phyloP scores from a whole-genome alignment of 176 grass and related monocot species.

The Oryza australiensis region DNA sequence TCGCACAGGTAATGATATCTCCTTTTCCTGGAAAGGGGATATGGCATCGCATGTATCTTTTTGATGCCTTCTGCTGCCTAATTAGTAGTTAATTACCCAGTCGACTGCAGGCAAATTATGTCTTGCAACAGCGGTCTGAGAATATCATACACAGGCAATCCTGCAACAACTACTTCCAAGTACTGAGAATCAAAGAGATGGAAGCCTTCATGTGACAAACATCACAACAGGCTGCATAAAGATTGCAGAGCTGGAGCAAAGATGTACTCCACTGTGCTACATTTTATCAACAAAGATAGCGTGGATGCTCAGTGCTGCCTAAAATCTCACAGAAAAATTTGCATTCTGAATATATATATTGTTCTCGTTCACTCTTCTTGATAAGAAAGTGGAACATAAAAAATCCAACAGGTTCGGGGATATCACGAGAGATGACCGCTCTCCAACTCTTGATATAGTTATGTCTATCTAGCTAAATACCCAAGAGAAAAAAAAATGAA shows the following conservation, averaged over 20 bases:
- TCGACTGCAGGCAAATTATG: not conserved
- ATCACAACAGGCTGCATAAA: no score
- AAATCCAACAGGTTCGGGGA: not conserved
- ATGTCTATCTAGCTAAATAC: conserved; percentile 25
- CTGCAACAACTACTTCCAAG: no score
- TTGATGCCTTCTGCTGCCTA: no score
- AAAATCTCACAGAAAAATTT: not conserved
- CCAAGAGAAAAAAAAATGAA: not conserved
- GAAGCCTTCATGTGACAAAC: no score
- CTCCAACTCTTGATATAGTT: conserved; percentile 28
- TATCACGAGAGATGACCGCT: not conserved
- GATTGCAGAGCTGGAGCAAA: no score
- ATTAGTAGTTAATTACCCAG: no score
- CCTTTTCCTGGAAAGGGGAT: not conserved
- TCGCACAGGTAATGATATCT: not conserved
- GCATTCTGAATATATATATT: conserved; percentile 21
- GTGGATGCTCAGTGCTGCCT: not conserved
- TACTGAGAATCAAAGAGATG: no score
- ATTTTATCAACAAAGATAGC: not conserved
- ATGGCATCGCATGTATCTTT: not conserved
- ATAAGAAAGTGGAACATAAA: conserved; percentile 5
- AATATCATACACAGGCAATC: no score
- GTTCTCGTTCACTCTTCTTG: conserved; percentile 21
- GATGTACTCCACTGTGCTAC: not conserved
- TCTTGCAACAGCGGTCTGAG: not conserved